phyloP scores from a whole-genome alignment of 306 rosid genomes.

The Prunus mume region DNA sequence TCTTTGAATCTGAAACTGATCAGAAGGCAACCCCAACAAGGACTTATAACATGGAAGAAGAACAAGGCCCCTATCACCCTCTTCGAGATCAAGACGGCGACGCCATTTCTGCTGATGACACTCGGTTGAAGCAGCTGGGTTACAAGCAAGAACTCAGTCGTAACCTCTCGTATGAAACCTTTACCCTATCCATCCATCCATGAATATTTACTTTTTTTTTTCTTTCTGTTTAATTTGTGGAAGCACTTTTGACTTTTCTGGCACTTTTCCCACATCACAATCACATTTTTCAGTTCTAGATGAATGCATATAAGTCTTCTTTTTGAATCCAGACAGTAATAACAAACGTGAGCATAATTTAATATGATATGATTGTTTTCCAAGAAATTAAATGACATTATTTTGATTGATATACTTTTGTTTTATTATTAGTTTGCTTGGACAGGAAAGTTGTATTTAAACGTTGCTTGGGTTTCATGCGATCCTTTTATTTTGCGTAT shows the following conservation, averaged over 20 bases:
- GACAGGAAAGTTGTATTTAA: too few relatives aligned
- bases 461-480: neutral
- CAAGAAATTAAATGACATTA: neutral
- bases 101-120: constrained; percentile 24
- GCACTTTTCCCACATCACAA: neutral
- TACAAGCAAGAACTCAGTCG: constrained; percentile 49
- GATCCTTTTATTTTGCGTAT: neutral
- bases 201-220: neutral
- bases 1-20: too few relatives aligned
- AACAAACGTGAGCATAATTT: neutral
- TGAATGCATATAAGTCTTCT: neutral
- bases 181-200: neutral
- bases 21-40: neutral
- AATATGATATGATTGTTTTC: neutral
- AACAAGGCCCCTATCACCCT: constrained; percentile 5
- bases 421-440: neutral
- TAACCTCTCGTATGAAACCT: constrained; percentile 31
- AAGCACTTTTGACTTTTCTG: neutral
- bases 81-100: constrained; percentile 11
- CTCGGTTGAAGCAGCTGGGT: constrained; percentile 39
- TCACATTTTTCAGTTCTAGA: neutral
- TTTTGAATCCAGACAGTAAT: neutral
- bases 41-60: neutral
- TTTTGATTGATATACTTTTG: neutral
- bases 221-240: neutral